These are phyloP conservation scores for Cucurbitaria berberidis DNA, from an alignment of 2,329 filamentous ascomycete species.

Conservation along the genomic window DNA sequence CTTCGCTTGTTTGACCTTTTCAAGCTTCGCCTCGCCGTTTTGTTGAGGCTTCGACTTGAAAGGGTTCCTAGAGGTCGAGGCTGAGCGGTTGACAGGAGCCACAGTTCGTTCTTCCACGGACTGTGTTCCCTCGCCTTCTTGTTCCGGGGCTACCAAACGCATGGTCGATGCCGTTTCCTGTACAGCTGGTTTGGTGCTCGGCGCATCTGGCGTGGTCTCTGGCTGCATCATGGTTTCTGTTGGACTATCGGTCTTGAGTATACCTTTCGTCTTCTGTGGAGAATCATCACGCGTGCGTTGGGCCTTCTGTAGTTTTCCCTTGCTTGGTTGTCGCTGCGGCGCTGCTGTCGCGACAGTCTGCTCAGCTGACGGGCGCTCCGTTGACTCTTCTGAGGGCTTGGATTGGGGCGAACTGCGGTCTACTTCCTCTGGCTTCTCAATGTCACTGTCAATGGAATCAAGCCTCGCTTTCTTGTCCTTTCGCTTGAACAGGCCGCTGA, in stretches of 20 bases:
- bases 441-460: conserved; percentile 49
- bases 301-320: conserved; percentile 48
- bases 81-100: conserved; percentile 26
- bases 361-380: conserved; percentile 40
- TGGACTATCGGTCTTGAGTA: conserved; percentile 40
- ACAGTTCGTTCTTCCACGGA: conserved; percentile 27
- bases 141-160: conserved; percentile 44
- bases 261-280: conserved; percentile 41
- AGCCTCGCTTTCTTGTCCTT: conserved; percentile 64
- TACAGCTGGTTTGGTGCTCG: conserved; percentile 17
- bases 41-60: conserved; percentile 45
- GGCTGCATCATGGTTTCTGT: conserved; percentile 29
- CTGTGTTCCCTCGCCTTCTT: conserved; percentile 17
- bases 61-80: conserved; percentile 41
- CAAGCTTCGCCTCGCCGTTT: conserved; percentile 58
- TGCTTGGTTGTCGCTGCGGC: conserved; percentile 44
- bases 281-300: conserved; percentile 40
- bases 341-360: conserved; percentile 24
- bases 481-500: conserved; percentile 71
- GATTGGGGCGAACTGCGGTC: conserved; percentile 44
- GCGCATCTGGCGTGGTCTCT: conserved; percentile 17
- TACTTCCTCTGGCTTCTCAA: conserved; percentile 52
- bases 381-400: conserved; percentile 39
- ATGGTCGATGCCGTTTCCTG: conserved; percentile 37
- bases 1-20: conserved; percentile 65